Evolutionary conservation across 495 filamentous ascomycete genomes (phyloP).

Genomic region (Annulohypoxylon stygium): DNA sequence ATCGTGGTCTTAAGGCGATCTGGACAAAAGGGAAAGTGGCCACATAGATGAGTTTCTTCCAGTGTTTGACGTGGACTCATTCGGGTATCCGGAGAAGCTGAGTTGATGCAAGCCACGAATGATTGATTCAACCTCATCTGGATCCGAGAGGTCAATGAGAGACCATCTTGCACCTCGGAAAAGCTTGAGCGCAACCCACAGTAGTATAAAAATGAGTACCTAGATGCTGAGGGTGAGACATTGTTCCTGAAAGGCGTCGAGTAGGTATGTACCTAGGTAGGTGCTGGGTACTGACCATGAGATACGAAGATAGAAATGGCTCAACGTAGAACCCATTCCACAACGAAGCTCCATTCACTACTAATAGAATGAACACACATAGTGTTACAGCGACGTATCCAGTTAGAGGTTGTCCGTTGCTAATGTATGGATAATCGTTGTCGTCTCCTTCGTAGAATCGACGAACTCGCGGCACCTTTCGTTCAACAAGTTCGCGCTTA

Average conservation of each 20-base stretch:
- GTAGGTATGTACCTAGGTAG: not conserved
- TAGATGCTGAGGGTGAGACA: slow-evolving; percentile 18
- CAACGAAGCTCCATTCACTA: slow-evolving; percentile 57
- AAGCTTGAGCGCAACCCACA: slow-evolving; percentile 53
- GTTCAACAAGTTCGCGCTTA: slow-evolving; percentile 41
- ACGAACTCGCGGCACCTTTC: slow-evolving; percentile 49
- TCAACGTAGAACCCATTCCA: slow-evolving; percentile 53
- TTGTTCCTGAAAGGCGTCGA: not conserved
- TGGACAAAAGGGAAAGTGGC: slow-evolving; percentile 8
- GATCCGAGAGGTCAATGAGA: slow-evolving; percentile 51
- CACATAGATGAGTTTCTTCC: slow-evolving; percentile 1
- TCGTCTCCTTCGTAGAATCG: slow-evolving; percentile 48
- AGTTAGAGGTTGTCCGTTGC: slow-evolving; percentile 58
- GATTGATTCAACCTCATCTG: slow-evolving; percentile 25
- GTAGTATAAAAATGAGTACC: slow-evolving; percentile 50
- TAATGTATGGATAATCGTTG: slow-evolving; percentile 59
- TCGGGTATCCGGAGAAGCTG: slow-evolving; percentile 24
- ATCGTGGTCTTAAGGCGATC: not conserved
- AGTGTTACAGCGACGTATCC: slow-evolving; percentile 55
- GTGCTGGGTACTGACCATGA: slow-evolving; percentile 49
- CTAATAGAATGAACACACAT: slow-evolving; percentile 56
- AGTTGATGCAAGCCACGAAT: slow-evolving; percentile 26
- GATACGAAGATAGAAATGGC: slow-evolving; percentile 56
- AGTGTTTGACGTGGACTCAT: not conserved
- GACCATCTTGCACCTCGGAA: slow-evolving; percentile 47